These are phyloP conservation scores for Austropuccinia psidii DNA, from an alignment of 1,284 basidiomycete species.

Conservation along the genomic window DNA sequence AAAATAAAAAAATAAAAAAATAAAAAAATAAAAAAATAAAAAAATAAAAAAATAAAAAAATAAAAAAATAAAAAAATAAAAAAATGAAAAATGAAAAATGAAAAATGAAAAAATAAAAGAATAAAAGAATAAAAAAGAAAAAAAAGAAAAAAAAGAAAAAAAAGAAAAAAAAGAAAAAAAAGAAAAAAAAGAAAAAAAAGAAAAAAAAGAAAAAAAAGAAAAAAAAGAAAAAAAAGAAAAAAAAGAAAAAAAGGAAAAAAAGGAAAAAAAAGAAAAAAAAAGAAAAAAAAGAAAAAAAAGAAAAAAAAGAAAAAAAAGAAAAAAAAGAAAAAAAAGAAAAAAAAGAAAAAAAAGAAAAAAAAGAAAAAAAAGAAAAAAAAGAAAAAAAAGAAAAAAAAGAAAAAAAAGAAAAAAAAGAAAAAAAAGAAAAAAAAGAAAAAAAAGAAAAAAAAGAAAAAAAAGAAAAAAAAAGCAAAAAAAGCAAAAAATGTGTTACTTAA, in stretches of 20 bases:
- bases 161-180: neutral
- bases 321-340: slow-evolving; percentile 2
- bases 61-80: neutral
- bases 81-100: neutral
- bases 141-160: neutral
- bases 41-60: neutral
- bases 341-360: slow-evolving; percentile 4
- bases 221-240: neutral
- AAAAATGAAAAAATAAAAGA: neutral
- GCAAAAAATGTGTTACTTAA: neutral
- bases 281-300: neutral
- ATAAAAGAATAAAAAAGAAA: neutral
- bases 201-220: neutral
- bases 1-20: neutral
- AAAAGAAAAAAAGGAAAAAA: neutral
- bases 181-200: neutral
- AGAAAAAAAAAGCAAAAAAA: neutral
- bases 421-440: neutral
- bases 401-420: neutral
- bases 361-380: slow-evolving; percentile 11
- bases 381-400: neutral
- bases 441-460: neutral
- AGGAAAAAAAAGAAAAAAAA: neutral
- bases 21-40: neutral
- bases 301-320: neutral